Base-by-base conservation (phyloP, 495 filamentous ascomycete genomes). In the Cercophora scortea region DNA sequence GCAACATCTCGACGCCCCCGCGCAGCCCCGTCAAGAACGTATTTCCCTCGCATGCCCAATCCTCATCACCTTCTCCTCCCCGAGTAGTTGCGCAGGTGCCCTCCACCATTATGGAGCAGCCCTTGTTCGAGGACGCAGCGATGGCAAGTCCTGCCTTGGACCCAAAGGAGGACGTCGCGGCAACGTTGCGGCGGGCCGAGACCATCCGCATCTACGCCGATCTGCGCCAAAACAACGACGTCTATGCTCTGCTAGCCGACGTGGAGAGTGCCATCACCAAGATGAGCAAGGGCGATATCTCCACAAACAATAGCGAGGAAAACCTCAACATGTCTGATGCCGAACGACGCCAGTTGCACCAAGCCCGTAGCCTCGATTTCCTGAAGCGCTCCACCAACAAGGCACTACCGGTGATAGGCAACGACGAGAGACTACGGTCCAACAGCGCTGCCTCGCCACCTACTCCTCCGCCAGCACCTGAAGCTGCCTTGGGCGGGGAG, bases 151-250 rank as follows among this genome's bases (percentile, higher is more conserved):
- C 36, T 25, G 25, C 25, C 25, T 5, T 25, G 50, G 47, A 9
- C 25, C 19, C 40, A 8, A 54, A 63, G 50, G 63, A 67, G 32
- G 63, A 62, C 7, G 55, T 46, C 35, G 33, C 52, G 16, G 19
- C 60, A 13, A 16, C 61, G 16, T 50, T 69, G 48, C 68, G 49
- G 39, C 69, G 56, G 32, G 79, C 78, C 19, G 76, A 86, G 62
- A 85, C 80, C 49, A 87, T 87, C 54, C 79, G 78, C 52, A 78
- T 86, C 55, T 86, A 85, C 52, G 83, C 82, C 32, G 25, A 25
- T 25, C 25, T 25, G 25, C 25, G 25, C 25, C 25, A 5, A 25
- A 83, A 81, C 56, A 73, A 72, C 48, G 79, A 82, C 46, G 79
- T 88, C 9, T 82, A 79, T 55, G 79, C 80, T 0, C 70, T 85